Evolutionary conservation across 2,329 filamentous ascomycete species (phyloP).

Genomic region (Gaeumannomyces tritici): DNA sequence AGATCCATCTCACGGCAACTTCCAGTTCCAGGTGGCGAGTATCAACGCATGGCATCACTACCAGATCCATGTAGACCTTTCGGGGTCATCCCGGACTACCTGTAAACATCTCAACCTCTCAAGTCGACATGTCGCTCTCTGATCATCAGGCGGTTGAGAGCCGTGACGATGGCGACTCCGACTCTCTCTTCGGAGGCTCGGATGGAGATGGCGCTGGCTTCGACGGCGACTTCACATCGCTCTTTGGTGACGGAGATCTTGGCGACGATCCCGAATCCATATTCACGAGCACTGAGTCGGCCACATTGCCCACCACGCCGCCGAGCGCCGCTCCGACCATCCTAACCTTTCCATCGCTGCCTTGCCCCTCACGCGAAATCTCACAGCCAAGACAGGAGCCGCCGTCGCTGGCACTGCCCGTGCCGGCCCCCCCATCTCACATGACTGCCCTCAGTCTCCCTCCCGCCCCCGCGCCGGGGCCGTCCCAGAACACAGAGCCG

Average conservation of each 20-base stretch:
- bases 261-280: neutral
- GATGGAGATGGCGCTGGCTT: neutral
- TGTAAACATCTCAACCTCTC: neutral
- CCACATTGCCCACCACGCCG: neutral
- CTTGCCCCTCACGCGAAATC: neutral
- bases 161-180: neutral
- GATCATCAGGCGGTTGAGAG: neutral
- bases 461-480: neutral
- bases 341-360: neutral
- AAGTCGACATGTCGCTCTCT: neutral
- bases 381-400: neutral
- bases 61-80: neutral
- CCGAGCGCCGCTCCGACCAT: neutral
- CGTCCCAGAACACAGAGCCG: neutral
- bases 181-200: constrained; percentile 1
- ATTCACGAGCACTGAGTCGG: neutral
- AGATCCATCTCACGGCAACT: too few species aligned
- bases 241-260: constrained; percentile 3
- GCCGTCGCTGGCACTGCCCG: neutral
- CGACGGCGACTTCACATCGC: neutral
- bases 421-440: neutral
- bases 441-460: neutral
- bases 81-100: neutral
- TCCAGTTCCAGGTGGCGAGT: too few species aligned
- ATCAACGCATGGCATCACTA: neutral